Evolutionary conservation across 805 yeast species (phyloP).

Genomic region (Yamadazyma paraphyllophila): DNA sequence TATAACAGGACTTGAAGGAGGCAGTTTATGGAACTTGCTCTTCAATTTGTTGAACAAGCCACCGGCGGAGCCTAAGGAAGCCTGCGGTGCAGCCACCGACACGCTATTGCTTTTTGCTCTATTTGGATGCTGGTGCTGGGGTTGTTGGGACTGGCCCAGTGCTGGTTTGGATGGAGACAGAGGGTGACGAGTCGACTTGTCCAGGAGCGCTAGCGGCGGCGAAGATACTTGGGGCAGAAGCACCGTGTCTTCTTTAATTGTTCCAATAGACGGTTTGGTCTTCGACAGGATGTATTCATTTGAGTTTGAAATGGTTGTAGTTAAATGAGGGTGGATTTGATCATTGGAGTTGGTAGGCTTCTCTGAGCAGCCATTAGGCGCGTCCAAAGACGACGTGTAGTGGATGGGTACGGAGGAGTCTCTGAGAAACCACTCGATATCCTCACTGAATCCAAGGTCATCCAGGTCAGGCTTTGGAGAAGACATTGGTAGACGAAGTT

Average conservation of each 20-base stretch:
- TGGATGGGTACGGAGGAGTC: conserved; percentile 17
- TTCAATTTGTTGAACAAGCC: conserved; percentile 36
- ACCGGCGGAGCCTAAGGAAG: not conserved
- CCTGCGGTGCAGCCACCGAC: not conserved
- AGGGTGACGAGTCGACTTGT: not conserved
- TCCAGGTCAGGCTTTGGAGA: not conserved
- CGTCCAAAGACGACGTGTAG: not conserved
- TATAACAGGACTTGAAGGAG: conserved; percentile 12
- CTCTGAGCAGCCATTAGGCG: no score
- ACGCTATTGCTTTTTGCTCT: not conserved
- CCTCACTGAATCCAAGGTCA: conserved; percentile 24
- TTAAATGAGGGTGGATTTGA: conserved; percentile 17
- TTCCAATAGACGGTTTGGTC: conserved; percentile 30
- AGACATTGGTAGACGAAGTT: not conserved
- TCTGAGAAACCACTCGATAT: conserved; percentile 53
- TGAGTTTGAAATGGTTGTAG: conserved; percentile 30
- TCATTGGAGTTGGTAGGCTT: not conserved
- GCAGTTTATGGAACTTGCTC: conserved; percentile 27
- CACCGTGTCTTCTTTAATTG: conserved; percentile 21
- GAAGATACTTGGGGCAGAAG: conserved; percentile 2
- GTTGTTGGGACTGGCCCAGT: not conserved
- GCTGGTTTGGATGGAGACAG: not conserved
- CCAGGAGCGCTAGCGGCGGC: not conserved
- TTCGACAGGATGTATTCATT: conserved; percentile 29
- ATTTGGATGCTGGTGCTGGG: not conserved